These are phyloP conservation scores for Striga hermonthica DNA, from an alignment of 305 asterid species.

Conservation along the genomic window DNA sequence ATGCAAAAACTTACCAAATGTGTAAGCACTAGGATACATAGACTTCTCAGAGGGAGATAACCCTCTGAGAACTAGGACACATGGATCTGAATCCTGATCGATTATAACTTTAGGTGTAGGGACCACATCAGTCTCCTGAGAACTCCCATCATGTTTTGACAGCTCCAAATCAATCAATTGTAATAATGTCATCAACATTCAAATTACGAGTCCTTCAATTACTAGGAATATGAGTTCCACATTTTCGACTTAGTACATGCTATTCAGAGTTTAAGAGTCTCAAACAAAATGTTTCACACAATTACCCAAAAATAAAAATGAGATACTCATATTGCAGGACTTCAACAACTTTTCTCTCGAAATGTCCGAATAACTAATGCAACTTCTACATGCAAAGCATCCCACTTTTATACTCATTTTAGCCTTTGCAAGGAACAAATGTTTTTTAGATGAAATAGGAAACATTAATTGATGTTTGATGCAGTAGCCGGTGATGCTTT, in stretches of 20 bases:
- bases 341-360: background rate
- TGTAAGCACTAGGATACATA: too few relatives aligned
- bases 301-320: too few relatives aligned
- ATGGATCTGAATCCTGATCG: constrained; percentile 87
- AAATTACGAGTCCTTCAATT: background rate
- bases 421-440: constrained; percentile 13
- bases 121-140: constrained; percentile 51
- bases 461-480: constrained; percentile 28
- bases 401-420: too few relatives aligned
- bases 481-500: constrained; percentile 61
- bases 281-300: background rate
- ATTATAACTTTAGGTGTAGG: constrained; percentile 79
- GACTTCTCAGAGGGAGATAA: too few relatives aligned
- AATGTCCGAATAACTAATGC: background rate
- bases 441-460: constrained; percentile 8
- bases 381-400: background rate
- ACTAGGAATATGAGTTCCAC: background rate
- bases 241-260: too few relatives aligned
- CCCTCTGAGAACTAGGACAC: too few relatives aligned
- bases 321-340: too few relatives aligned
- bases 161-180: constrained; percentile 28
- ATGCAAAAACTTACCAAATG: too few relatives aligned
- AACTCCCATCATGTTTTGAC: constrained; percentile 57
- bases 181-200: background rate
- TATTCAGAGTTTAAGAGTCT: too few relatives aligned